Evolutionary conservation across 441 rosid species (phyloP).

Genomic region (Bocquillonia castaneifolia): DNA sequence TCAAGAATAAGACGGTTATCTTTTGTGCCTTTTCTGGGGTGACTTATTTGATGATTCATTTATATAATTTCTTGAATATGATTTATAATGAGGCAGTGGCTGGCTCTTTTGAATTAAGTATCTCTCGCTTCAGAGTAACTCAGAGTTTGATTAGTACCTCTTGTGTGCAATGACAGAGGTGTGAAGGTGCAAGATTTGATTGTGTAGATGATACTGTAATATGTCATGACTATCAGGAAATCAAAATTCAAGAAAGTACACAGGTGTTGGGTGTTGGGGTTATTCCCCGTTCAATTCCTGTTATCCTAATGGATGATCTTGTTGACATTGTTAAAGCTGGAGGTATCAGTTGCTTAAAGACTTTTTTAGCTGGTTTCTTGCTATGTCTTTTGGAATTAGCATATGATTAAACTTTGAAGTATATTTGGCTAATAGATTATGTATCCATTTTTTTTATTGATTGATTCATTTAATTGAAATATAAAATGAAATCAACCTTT

Average conservation of each 20-base stretch:
- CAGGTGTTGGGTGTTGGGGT: conserved; percentile 93
- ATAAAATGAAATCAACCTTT: background rate
- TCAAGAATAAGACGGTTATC: too few species aligned
- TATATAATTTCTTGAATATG: background rate
- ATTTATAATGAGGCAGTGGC: background rate
- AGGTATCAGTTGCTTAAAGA: conserved; percentile 45
- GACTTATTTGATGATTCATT: conserved; percentile 3
- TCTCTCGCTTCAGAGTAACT: conserved; percentile 2
- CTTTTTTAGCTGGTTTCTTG: conserved; percentile 6
- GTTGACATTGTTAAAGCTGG: conserved; percentile 96
- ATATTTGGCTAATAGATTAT: background rate
- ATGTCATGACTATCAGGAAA: conserved; percentile 93
- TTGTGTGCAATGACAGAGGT: conserved; percentile 42
- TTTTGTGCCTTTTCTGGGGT: too few species aligned
- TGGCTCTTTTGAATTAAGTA: conserved; percentile 7
- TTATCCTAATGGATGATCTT: conserved; percentile 84
- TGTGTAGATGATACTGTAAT: conserved; percentile 57
- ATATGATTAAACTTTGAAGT: background rate
- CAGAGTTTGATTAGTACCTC: conserved; percentile 6
- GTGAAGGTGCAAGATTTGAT: conserved; percentile 76
- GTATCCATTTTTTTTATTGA: background rate
- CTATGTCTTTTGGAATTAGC: background rate
- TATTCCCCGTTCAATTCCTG: conserved; percentile 83
- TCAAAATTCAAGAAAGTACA: conserved; percentile 92
- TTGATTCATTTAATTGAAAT: background rate